Evolutionary conservation across 164 flowering plant species (phyloP).

Genomic region (Tetracentron sinense): DNA sequence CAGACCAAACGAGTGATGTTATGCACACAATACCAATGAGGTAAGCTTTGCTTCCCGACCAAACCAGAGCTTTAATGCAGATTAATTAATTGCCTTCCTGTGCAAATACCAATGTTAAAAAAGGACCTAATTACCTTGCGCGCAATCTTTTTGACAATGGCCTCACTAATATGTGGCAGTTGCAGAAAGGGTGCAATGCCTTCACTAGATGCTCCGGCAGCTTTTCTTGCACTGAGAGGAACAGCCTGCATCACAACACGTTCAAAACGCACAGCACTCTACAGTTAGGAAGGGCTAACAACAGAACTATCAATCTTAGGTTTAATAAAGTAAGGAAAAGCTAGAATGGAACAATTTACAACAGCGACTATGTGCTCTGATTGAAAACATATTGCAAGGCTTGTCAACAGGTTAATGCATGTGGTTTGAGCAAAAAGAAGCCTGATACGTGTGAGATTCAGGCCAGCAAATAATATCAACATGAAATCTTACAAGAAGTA

Average conservation of each 20-base stretch:
- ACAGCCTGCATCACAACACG: slow-evolving; percentile 51
- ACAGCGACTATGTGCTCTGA: background rate
- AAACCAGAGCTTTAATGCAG: background rate
- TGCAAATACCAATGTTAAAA: background rate
- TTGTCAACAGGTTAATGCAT: background rate
- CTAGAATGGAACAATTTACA: background rate
- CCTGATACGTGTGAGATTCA: background rate
- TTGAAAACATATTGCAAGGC: no score
- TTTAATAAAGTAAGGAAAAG: background rate
- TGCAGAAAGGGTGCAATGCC: slow-evolving; percentile 71
- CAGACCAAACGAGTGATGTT: no score
- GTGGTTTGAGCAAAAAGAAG: background rate
- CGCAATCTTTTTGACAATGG: slow-evolving; percentile 46
- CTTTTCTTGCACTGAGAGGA: slow-evolving; percentile 66
- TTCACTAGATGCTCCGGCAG: slow-evolving; percentile 56
- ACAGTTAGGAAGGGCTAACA: background rate
- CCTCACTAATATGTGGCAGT: slow-evolving; percentile 70
- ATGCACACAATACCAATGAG: no score
- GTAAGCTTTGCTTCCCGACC: no score
- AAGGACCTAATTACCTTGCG: slow-evolving; percentile 42
- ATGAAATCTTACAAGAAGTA: background rate
- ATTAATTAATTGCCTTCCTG: background rate
- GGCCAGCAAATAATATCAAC: background rate
- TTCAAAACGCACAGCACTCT: background rate
- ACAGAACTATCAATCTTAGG: background rate